Evolutionary conservation across 2,329 filamentous ascomycete species (phyloP), one percentile per base, ranked within the genome.

Genomic region (Alternaria incomplexa): DNA sequence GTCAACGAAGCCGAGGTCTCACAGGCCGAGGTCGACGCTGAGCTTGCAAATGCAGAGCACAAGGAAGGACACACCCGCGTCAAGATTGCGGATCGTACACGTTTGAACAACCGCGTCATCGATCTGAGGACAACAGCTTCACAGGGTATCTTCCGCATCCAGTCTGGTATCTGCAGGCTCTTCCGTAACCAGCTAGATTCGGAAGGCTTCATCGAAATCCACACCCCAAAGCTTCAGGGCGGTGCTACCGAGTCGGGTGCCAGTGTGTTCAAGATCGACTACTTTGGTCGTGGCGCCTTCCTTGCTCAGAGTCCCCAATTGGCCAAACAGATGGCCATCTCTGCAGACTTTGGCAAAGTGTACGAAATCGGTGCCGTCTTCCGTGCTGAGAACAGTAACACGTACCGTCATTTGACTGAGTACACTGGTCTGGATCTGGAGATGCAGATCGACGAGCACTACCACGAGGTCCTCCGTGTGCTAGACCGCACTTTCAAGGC

Each of bases 331-430:
- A 95, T 97, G 91, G 88, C 89, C 55, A 93, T 97, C 44, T 92
- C 93, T 6, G 90, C 93, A 26, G 94, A 97, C 77, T 96, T 97
- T 76, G 90, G 91, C 61, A 89, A 90, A 54, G 94, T 97, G 7
- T 97, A 95, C 74, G 94, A 97, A 77, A 90, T 96, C 67, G 93
- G 93, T 15, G 90, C 92, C 3, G 93, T 97, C 7, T 97, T 97
- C 85, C 89, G 94, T 70, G 94, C 94, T 1, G 94, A 97, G 78
- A 96, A 97, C 83, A 96, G 92, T 76, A 97, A 97, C 80, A 97
- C 94, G 0, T 94, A 97, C 75, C 90, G 94, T 40, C 94, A 97
- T 78, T 85, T 97, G 84, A 97, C 94, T 0, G 94, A 97, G 79
- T 97, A 96, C 78, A 97, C 93, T 5, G 94, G 94, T 58, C 85